Base-by-base conservation (phyloP, 768 basidiomycete species). In the Suillus alpinus region DNA sequence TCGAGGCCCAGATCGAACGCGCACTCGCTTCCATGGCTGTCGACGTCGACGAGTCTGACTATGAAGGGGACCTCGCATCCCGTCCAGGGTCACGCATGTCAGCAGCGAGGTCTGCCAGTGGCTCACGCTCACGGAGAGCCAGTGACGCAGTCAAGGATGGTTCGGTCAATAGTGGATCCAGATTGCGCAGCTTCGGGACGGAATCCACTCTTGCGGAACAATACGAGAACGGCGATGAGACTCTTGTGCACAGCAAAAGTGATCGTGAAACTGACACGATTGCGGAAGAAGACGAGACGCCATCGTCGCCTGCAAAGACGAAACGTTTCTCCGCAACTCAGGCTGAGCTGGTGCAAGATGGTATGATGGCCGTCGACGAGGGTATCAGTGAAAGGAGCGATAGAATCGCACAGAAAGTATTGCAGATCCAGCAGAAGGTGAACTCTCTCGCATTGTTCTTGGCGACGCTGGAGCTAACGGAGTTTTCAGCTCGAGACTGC, bases 341-440 rank as follows among this genome's bases (percentile, higher is more conserved):
- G 43, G 75, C 80, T 37, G 91, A 89, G 63, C 69, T 74, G 41
- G 81, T 81, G 50, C 89, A 89, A 65, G 90, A 92, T 69, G 87
- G 87, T 26, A 92, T 94, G 88, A 82, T 78, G 60, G 92, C 91
- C n/a, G 90, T 92, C 16, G 92, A 94, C 65, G 88, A 91, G 71
- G 87, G 88, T 49, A 92, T 95, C 71, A 90, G 85, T 64, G 82
- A 87, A 69, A 87, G 88, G 71, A 94, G 89, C 65, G 94, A 95
- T 67, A 86, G 84, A 69, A 95, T 97, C 59, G 89, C 92, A 29
- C 86, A 91, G 71, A 93, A 94, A 73, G 91, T 97, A 50, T 69
- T 90, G 52, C 86, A 90, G 73, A 95, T 97, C 61, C 94, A 96
- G 76, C 86, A 91, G 65, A 96, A 95, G 85, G 94, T 94, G 47